Percentiles rank a stretch among this genome's conserved stretches.
phyloP scores from a whole-genome alignment of 345 rosid genomes.

The Psidium friedrichsthalianum region DNA sequence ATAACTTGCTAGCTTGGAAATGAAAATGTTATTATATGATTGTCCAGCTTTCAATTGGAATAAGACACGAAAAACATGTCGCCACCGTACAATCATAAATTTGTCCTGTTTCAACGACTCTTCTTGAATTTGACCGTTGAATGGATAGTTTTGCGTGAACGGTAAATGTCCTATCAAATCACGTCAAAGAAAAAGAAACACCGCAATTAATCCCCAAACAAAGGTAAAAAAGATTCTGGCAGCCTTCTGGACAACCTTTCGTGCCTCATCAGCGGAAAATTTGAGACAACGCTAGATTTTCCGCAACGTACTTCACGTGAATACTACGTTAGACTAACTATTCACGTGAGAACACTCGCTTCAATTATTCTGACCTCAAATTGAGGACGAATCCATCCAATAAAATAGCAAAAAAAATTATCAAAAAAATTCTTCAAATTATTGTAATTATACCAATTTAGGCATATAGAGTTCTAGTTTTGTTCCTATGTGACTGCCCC shows the following conservation, averaged over 20 bases:
- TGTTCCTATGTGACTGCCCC: too few relatives aligned
- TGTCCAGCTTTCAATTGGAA: not conserved
- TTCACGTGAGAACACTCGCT: not conserved
- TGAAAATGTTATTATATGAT: not conserved
- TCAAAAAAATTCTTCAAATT: too few relatives aligned
- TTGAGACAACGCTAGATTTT: not conserved
- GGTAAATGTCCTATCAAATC: not conserved
- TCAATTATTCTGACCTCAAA: not conserved
- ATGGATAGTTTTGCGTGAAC: not conserved
- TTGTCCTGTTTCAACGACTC: not conserved
- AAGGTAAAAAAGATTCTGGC: not conserved
- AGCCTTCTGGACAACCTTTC: not conserved
- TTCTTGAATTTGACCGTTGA: not conserved
- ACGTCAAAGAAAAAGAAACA: not conserved
- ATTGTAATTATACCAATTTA: too few relatives aligned
- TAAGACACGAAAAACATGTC: too few relatives aligned
- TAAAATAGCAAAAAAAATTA: not conserved
- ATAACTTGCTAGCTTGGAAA: not conserved
- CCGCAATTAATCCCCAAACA: not conserved
- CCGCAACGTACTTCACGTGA: not conserved
- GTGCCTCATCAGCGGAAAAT: not conserved
- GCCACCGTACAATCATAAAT: not conserved
- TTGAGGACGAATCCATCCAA: not conserved
- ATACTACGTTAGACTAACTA: not conserved
- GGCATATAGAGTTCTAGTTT: too few relatives aligned